Evolutionary conservation across 805 yeast species (phyloP).

Genomic region (Saccharomyces eubayanus): DNA sequence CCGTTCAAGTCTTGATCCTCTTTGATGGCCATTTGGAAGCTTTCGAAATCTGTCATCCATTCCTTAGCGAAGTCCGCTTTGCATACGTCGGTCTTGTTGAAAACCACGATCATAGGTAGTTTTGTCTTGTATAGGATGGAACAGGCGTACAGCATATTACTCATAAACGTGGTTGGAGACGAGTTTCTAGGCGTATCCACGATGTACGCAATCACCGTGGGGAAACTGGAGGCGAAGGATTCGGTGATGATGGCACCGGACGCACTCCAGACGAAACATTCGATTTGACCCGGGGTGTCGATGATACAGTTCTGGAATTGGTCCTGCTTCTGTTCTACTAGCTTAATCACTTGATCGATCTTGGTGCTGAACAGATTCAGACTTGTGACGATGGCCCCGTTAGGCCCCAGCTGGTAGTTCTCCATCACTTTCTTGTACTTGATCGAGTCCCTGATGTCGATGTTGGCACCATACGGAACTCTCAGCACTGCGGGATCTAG

Average conservation of each 20-base stretch:
- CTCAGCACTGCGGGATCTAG: conserved; percentile 93
- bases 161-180: conserved; percentile 93
- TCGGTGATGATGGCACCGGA: conserved; percentile 95
- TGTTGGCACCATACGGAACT: conserved; percentile 89
- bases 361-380: conserved; percentile 87
- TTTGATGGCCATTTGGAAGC: conserved; percentile 71
- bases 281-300: conserved; percentile 98
- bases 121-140: conserved; percentile 93
- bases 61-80: conserved; percentile 82
- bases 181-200: conserved; percentile 94
- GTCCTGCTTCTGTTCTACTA: conserved; percentile 67
- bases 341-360: conserved; percentile 84
- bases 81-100: conserved; percentile 87
- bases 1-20: conserved; percentile 59
- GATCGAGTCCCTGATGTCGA: conserved; percentile 92
- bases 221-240: conserved; percentile 90
- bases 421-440: conserved; percentile 96
- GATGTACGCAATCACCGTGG: conserved; percentile 90
- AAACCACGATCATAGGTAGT: conserved; percentile 92
- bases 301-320: conserved; percentile 62
- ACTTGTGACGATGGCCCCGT: conserved; percentile 96
- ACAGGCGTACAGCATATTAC: conserved; percentile 97
- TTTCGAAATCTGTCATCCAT: conserved; percentile 96
- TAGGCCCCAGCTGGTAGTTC: conserved; percentile 90
- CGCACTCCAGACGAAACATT: conserved; percentile 97